Base-by-base conservation (phyloP, 176 grass and related monocot genomes). In the Panicum miliaceum region DNA sequence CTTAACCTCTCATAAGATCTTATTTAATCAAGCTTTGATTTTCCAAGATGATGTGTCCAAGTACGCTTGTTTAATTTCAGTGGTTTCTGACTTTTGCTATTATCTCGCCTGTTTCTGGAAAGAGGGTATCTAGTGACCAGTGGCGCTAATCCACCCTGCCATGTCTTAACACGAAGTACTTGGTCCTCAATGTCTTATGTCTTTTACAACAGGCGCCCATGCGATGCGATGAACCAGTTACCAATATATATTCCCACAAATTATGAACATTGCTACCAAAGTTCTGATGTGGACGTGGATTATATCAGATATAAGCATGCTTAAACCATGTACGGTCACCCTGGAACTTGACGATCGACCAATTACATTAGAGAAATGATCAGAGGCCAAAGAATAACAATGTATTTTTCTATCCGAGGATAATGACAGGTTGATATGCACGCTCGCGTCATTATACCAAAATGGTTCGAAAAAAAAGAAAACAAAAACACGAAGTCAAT, bases 71-170 rank as follows among this genome's bases (percentile, higher is more conserved):
- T 86, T 80, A 73, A 65, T 35, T 57, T 43, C 12, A 47, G 62
- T 58, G 83, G 73, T 48, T 69, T 78, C 73, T 59, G 83, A 46
- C 50, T 35, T 68, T 7, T 53, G 8, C 62, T 37, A 46, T 25
- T 47, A 42, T 8, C 23, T 66, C 7, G 37, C 26, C 51, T 0
- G 38, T 46, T 77, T 77, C 51, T 0, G 0, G 1, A 43, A 40
- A 53, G 10, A 35, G 8, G 8, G 11, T 36, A 51, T 43, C 56
- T 16, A 48, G 60, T 50, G 59, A 6, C 4, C 1, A 22, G 6
- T 54, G 52, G 52, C 8, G 57, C 57, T 2, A 60, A 12, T 60
- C 57, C n/a, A 60, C 57, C 23, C 8, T 8, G 0, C 34, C 3
- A 75, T 75, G 54, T 64, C 22, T 60, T 58, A 19, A 78, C 50